Evolutionary conservation across 768 basidiomycete species (phyloP).

Genomic region (Suillus discolor): DNA sequence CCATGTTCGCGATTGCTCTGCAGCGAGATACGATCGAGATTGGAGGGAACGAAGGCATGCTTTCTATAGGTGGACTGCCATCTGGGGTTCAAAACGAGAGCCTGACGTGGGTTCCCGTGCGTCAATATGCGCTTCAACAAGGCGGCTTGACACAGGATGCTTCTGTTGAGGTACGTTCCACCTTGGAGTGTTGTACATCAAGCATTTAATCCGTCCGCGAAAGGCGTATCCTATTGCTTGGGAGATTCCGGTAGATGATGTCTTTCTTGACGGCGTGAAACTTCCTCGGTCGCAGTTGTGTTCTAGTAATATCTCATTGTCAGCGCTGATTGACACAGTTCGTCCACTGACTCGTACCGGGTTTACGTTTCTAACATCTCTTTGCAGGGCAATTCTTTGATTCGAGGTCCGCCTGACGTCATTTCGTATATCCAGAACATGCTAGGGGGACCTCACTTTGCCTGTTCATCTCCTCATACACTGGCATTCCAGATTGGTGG

Average conservation of each 20-base stretch:
- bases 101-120: conserved; percentile 68
- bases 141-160: conserved; percentile 60
- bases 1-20: conserved; percentile 59
- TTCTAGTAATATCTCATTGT: conserved; percentile 50
- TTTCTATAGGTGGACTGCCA: conserved; percentile 71
- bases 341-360: conserved; percentile 7
- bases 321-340: conserved; percentile 76
- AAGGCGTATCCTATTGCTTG: conserved; percentile 67
- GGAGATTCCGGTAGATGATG: conserved; percentile 73
- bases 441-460: conserved; percentile 50
- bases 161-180: conserved; percentile 56
- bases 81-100: conserved; percentile 44
- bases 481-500: conserved; percentile 73
- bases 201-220: neutral
- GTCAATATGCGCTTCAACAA: conserved; percentile 50
- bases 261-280: conserved; percentile 66
- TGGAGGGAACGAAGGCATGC: conserved; percentile 66
- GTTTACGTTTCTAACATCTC: conserved; percentile 1
- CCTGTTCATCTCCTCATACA: conserved; percentile 62
- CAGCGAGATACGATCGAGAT: conserved; percentile 70
- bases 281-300: conserved; percentile 59
- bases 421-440: conserved; percentile 46
- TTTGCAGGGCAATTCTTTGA: conserved; percentile 69
- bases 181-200: neutral
- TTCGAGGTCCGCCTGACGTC: conserved; percentile 74